These are phyloP conservation scores for Protomyces macrosporus DNA, from an alignment of 1,139 yeast species.

Conservation along the genomic window DNA sequence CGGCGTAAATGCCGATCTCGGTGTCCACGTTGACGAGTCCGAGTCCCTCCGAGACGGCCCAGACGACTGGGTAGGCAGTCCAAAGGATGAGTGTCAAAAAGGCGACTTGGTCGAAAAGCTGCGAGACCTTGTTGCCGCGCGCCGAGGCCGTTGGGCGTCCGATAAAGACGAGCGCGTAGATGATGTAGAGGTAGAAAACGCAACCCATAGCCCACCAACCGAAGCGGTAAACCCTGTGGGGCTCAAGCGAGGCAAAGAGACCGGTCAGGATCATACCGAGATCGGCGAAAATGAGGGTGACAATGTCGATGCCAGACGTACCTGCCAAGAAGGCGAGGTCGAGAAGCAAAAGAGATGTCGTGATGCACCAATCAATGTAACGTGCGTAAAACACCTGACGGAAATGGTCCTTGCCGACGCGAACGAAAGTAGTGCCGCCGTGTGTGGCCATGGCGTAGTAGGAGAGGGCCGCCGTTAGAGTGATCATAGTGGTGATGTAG, in stretches of 20 bases:
- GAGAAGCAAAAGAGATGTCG: constrained; percentile 52
- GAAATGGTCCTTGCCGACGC: constrained; percentile 12
- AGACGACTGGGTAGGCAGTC: constrained; percentile 18
- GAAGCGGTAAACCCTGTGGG: constrained; percentile 5
- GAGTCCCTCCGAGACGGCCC: constrained; percentile 21
- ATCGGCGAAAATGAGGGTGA: constrained; percentile 17
- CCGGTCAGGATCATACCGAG: constrained; percentile 23
- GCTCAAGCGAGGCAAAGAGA: constrained; percentile 14
- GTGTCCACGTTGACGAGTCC: constrained; percentile 12
- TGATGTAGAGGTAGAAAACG: constrained; percentile 16
- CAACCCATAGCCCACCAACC: constrained; percentile 23
- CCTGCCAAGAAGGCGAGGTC: constrained; percentile 38
- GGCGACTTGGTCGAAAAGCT: constrained; percentile 16
- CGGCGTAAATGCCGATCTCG: constrained; percentile 20
- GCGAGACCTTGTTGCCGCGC: constrained; percentile 16
- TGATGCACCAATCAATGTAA: constrained; percentile 62
- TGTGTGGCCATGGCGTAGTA: constrained; percentile 26
- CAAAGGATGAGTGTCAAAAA: constrained; percentile 12
- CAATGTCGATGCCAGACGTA: constrained; percentile 28
- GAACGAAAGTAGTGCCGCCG: constrained; percentile 15
- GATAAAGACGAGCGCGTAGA: constrained; percentile 4
- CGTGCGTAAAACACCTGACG: constrained; percentile 64
- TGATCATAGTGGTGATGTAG: constrained; percentile 20
- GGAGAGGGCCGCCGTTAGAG: constrained; percentile 21
- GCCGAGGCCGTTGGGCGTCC: constrained; percentile 13